Evolutionary conservation across 2,329 filamentous ascomycete genomes (phyloP).

Genomic region (Pyrenochaeta sp.): DNA sequence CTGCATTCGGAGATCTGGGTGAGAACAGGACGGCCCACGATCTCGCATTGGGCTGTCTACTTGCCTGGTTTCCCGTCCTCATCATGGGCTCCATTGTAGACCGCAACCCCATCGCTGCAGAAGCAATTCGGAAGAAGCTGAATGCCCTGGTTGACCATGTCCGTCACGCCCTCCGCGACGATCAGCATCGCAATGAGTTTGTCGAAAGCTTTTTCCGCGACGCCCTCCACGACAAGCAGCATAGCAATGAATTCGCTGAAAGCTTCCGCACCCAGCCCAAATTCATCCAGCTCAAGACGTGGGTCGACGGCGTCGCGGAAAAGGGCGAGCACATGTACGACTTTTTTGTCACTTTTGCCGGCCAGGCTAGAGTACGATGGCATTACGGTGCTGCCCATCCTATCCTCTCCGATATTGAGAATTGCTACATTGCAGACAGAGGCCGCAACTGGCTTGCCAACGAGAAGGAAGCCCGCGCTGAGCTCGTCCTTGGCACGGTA

Average conservation of each 20-base stretch:
- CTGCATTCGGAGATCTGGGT: conserved; percentile 48
- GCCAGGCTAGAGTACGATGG: conserved; percentile 44
- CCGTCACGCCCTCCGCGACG: conserved; percentile 41
- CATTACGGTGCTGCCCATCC: conserved; percentile 55
- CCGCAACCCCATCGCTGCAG: conserved; percentile 55
- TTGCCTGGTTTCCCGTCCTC: conserved; percentile 58
- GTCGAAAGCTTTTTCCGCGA: conserved; percentile 43
- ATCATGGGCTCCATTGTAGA: conserved; percentile 57
- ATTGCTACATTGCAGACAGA: conserved; percentile 48
- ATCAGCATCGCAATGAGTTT: conserved; percentile 35
- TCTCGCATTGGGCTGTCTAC: conserved; percentile 54
- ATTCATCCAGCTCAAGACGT: conserved; percentile 25
- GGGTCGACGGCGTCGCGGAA: conserved; percentile 34
- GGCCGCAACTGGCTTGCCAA: conserved; percentile 52
- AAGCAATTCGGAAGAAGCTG: conserved; percentile 50
- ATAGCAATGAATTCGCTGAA: conserved; percentile 38
- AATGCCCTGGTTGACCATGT: conserved; percentile 53
- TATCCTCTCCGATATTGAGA: conserved; percentile 54
- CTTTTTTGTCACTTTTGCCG: conserved; percentile 54
- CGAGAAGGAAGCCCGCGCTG: conserved; percentile 42
- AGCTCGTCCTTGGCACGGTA: conserved; percentile 46
- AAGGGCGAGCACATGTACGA: conserved; percentile 34
- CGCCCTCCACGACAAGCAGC: too few species aligned
- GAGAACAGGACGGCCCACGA: conserved; percentile 55
- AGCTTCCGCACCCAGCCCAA: conserved; percentile 35